These are phyloP conservation scores for Combretum micranthum DNA, from an alignment of 345 rosid genomes.

Conservation along the genomic window DNA sequence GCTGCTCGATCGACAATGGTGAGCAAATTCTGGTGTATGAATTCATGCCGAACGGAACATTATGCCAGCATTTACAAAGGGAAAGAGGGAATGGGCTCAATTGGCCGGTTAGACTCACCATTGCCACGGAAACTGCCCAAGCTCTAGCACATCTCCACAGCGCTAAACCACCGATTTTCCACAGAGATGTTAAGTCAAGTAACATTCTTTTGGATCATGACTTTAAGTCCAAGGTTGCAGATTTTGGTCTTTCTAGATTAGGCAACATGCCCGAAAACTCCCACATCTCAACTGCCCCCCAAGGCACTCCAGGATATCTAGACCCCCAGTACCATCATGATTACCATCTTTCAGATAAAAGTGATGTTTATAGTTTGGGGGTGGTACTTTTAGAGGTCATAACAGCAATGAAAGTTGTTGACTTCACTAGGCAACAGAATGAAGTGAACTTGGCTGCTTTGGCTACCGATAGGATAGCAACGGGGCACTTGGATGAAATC, in stretches of 20 bases:
- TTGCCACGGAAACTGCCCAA: conserved; percentile 67
- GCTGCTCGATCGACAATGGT: conserved; percentile 62
- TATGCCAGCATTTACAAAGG: conserved; percentile 63
- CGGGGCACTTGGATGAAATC: conserved; percentile 71
- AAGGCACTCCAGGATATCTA: conserved; percentile 86
- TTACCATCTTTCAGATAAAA: conserved; percentile 78
- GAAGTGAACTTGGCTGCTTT: conserved; percentile 88
- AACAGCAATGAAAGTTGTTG: conserved; percentile 79
- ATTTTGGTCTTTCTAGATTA: conserved; percentile 82
- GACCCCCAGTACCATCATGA: conserved; percentile 88
- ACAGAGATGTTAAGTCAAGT: conserved; percentile 80
- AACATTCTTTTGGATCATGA: conserved; percentile 71
- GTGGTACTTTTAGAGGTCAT: conserved; percentile 80
- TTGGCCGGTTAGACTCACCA: conserved; percentile 58
- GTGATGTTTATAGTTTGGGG: conserved; percentile 55
- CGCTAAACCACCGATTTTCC: conserved; percentile 71
- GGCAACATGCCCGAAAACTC: conserved; percentile 59
- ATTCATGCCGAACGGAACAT: conserved; percentile 88
- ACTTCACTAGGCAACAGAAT: conserved; percentile 66
- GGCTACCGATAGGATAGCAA: conserved; percentile 71
- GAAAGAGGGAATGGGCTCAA: conserved; percentile 58
- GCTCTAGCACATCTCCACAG: conserved; percentile 86
- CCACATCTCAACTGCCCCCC: conserved; percentile 89
- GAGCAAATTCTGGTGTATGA: conserved; percentile 80
- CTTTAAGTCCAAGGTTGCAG: conserved; percentile 73